Conservation (phyloP, 1,284 basidiomycete species). For the Rhodotorula mucilaginosa region DNA sequence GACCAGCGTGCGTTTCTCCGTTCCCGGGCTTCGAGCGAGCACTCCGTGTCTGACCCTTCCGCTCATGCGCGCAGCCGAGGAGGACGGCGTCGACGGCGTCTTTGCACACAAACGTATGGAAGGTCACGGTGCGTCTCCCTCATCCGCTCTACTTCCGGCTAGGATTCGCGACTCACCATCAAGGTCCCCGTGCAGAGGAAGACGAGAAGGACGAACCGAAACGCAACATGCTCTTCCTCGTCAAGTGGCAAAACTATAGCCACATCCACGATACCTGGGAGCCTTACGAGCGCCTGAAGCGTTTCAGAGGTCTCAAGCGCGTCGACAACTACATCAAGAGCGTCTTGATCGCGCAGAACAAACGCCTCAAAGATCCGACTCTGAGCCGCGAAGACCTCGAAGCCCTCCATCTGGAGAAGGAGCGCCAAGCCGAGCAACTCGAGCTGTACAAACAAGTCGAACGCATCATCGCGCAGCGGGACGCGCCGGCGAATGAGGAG, state of each 20-base stretch:
- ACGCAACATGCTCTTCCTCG: constrained; percentile 51
- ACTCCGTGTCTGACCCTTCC: neutral
- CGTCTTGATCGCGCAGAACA: constrained; percentile 64
- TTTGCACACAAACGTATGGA: constrained; percentile 51
- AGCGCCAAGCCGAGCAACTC: constrained; percentile 82
- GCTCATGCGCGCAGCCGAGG: constrained; percentile 21
- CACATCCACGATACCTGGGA: constrained; percentile 84
- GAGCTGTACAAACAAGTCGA: constrained; percentile 91
- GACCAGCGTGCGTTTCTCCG: constrained; percentile 24
- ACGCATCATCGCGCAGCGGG: constrained; percentile 80
- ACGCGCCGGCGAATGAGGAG: constrained; percentile 60
- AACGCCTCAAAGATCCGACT: constrained; percentile 64
- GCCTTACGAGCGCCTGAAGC: constrained; percentile 82
- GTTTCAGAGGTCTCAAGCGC: constrained; percentile 89
- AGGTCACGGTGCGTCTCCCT: constrained; percentile 37
- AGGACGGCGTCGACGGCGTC: constrained; percentile 52
- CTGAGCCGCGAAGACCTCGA: constrained; percentile 86
- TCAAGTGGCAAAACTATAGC: constrained; percentile 53
- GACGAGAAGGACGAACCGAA: constrained; percentile 50
- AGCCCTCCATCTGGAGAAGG: constrained; percentile 72
- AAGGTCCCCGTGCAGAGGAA: constrained; percentile 29
- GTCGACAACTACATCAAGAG: constrained; percentile 98
- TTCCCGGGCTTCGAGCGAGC: too few species aligned
- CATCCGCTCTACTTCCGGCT: too few species aligned
- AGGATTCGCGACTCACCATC: neutral